Percentiles rank a stretch among this genome's conserved stretches.
Conservation (phyloP, 805 yeast species). For the Ogataea sp. region DNA sequence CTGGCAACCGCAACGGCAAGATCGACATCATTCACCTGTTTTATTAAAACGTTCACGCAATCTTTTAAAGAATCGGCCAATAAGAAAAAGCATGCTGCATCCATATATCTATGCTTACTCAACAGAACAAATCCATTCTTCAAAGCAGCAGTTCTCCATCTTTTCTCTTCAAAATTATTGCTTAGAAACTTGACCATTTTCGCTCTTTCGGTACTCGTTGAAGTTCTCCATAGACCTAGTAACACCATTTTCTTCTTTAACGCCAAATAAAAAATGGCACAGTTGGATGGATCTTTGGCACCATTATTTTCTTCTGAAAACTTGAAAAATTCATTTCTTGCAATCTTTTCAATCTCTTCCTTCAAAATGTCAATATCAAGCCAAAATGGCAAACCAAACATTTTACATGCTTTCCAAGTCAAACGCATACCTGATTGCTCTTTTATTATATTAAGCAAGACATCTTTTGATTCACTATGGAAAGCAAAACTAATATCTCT, state of each 20-base stretch:
- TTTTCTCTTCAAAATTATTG: slow-evolving; percentile 63
- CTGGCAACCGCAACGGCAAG: slow-evolving; percentile 80
- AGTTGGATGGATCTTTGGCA: slow-evolving; percentile 59
- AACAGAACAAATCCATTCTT: slow-evolving; percentile 88
- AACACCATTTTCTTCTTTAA: slow-evolving; percentile 69
- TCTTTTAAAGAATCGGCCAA: slow-evolving; percentile 72
- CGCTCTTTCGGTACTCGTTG: slow-evolving; percentile 67
- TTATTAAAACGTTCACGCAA: slow-evolving; percentile 64
- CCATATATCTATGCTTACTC: slow-evolving; percentile 79
- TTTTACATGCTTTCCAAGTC: slow-evolving; percentile 53
- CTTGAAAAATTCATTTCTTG: slow-evolving; percentile 55
- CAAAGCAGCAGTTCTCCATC: slow-evolving; percentile 86
- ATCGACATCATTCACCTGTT: slow-evolving; percentile 57
- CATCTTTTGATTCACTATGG: slow-evolving; percentile 70
- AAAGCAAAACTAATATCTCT: slow-evolving; percentile 86
- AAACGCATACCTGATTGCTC: slow-evolving; percentile 34
- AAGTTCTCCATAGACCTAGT: slow-evolving; percentile 76
- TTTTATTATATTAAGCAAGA: slow-evolving; percentile 44
- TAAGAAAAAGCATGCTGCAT: slow-evolving; percentile 85
- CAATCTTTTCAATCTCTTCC: slow-evolving; percentile 56
- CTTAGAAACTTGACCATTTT: slow-evolving; percentile 72
- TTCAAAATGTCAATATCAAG: slow-evolving; percentile 35
- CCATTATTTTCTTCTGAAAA: slow-evolving; percentile 31
- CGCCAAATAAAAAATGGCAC: slow-evolving; percentile 73
- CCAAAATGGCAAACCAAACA: slow-evolving; percentile 72